Conservation (phyloP, 108 stramenopile species). For the Nitzschia putrida region DNA sequence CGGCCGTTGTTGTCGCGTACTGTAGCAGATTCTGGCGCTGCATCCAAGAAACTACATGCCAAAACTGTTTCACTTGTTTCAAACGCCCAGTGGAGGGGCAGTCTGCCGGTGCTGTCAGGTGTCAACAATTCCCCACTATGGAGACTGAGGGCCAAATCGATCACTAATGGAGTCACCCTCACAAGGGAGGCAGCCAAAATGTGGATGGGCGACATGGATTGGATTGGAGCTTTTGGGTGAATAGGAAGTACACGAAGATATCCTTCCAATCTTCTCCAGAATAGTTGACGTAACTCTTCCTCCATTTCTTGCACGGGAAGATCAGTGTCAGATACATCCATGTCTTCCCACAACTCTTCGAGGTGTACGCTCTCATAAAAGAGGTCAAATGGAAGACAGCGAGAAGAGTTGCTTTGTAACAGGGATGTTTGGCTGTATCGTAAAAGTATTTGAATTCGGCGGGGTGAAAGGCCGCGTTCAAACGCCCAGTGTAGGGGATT, state of each 20-base stretch:
- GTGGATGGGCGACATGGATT: conserved; percentile 34
- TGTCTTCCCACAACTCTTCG: conserved; percentile 2
- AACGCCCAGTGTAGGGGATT: conserved; percentile 43
- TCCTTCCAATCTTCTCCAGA: conserved; percentile 1
- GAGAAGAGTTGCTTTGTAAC: conserved; percentile 6
- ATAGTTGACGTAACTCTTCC: conserved; percentile 22
- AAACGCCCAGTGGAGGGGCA: conserved; percentile 29
- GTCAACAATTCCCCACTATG: conserved; percentile 12
- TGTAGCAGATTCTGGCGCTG: neutral
- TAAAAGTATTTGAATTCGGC: conserved; percentile 25
- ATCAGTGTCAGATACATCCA: too few species aligned
- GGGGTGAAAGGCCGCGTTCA: conserved; percentile 29
- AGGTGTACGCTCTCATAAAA: conserved; percentile 25
- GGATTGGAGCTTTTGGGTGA: neutral
- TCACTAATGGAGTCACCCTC: conserved; percentile 25
- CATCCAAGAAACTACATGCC: neutral
- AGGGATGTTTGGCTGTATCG: conserved; percentile 15
- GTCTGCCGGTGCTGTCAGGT: conserved; percentile 17
- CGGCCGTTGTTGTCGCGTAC: neutral
- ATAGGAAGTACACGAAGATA: conserved; percentile 13
- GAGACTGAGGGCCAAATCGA: conserved; percentile 28
- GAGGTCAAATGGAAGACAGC: conserved; percentile 31
- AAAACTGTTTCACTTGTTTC: too few species aligned
- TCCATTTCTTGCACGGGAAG: conserved; percentile 20
- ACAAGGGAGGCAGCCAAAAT: conserved; percentile 9